Evolutionary conservation across 1,139 yeast genomes (phyloP).

Genomic region (Lodderomyces beijingensis): DNA sequence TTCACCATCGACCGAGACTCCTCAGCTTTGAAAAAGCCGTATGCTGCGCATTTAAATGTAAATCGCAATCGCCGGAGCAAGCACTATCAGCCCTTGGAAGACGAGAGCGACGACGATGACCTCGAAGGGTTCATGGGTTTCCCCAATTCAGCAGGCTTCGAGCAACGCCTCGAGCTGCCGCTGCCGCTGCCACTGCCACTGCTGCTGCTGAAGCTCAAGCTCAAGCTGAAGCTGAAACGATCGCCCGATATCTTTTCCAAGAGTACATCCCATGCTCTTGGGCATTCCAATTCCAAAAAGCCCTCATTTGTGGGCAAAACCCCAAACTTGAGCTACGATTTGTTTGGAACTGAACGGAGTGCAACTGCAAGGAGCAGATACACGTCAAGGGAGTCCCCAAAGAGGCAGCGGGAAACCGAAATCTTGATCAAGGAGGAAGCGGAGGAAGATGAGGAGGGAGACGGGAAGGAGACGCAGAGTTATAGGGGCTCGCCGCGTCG

Average conservation of each 20-base stretch:
- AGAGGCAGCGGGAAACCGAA: conserved; percentile 47
- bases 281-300: neutral
- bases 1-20: neutral
- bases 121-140: conserved; percentile 23
- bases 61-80: conserved; percentile 30
- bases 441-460: no score
- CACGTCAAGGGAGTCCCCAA: conserved; percentile 65
- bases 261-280: conserved; percentile 41
- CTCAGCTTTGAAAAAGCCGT: conserved; percentile 22
- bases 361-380: conserved; percentile 50
- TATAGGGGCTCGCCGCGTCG: conserved; percentile 29
- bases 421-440: conserved; percentile 14
- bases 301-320: conserved; percentile 15
- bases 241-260: conserved; percentile 45
- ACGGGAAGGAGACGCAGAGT: neutral
- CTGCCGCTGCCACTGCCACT: no score
- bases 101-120: conserved; percentile 15
- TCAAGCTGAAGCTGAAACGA: conserved; percentile 25
- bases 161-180: no score
- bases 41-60: conserved; percentile 35
- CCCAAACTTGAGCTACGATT: conserved; percentile 21
- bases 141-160: conserved; percentile 26
- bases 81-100: conserved; percentile 27
- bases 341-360: conserved; percentile 6
- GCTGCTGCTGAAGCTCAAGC: conserved; percentile 17